Base-by-base conservation (phyloP, 441 rosid species). In the Erodium texanum region DNA sequence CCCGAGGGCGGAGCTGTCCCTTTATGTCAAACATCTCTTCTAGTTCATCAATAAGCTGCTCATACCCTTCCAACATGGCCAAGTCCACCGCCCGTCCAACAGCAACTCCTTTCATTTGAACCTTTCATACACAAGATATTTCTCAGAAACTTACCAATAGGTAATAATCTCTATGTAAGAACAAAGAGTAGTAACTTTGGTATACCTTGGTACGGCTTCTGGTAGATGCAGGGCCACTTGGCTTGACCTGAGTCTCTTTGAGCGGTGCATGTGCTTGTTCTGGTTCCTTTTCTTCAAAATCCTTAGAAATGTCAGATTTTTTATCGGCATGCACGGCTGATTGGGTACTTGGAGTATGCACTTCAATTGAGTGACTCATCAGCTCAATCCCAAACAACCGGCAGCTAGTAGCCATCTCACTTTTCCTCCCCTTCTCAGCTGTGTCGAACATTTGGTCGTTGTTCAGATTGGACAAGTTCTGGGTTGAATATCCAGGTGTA, bases 81-180 rank as follows among this genome's bases (percentile, higher is more conserved):
- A 87, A 75, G 75, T 87, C 93, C 71, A 87, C 85, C 12, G 90
- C 93, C 34, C 90, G 84, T 22, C 93, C 93, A 22, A 87, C 86
- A 0, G 86, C 82, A 20, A 85, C 71, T 2, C 93, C 93, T 76
- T 85, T 88, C 93, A 87, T 87, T 70, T 87, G 87, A 75, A 87
- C 93, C 93, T 85, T 81, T 77, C 67, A 64, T 54, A 59, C 38
- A 19, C 34, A 50, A 36, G 4, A 48, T 16, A 3, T n/a, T 16
- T 48, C 19, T 27, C 24, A 64, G 65, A 69, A 54, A 66, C 70
- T 23, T 24, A 23, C 52, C 41, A 27, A 27, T 27, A 27, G 29
- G 2, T 27, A 11, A 5, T n/a, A 27, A 50, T 23, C 18, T 64
- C 27, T 19, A 18, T 3, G 18, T 48, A 27, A 27, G 29, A 27